A percentile compares a stretch with the other conserved stretches of the same genome.
Conservation (phyloP, 192 early-diverging fungal species). For the Entomortierella chlamydospora region DNA sequence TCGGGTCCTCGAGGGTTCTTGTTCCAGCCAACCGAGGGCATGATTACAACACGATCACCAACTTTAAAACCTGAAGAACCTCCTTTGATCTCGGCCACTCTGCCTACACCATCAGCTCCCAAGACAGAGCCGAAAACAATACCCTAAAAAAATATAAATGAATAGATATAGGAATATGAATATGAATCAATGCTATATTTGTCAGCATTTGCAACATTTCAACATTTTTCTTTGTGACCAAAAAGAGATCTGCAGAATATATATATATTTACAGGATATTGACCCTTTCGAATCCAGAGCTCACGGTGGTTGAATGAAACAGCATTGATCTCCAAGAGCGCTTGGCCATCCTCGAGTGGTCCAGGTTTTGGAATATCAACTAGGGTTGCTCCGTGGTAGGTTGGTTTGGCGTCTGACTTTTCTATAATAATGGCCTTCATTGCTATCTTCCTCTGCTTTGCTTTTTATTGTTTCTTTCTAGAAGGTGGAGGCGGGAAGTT, state of each 20-base stretch:
- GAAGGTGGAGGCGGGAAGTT: too few relatives aligned
- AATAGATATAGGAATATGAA: too few relatives aligned
- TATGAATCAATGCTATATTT: not conserved
- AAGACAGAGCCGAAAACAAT: conserved; percentile 64
- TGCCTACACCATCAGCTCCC: conserved; percentile 70
- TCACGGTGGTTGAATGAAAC: conserved; percentile 50
- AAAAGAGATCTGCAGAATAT: too few relatives aligned
- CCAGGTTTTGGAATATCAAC: conserved; percentile 27
- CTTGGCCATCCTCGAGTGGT: conserved; percentile 13
- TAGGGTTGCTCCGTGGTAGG: conserved; percentile 31
- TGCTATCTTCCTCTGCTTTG: too few relatives aligned
- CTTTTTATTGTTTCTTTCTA: too few relatives aligned
- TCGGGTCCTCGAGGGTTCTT: conserved; percentile 66
- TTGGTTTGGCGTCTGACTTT: conserved; percentile 17
- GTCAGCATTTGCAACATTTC: too few relatives aligned
- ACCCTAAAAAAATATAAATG: conserved; percentile 11
- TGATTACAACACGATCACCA: conserved; percentile 62
- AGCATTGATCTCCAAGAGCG: conserved; percentile 31
- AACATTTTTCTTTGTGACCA: too few relatives aligned
- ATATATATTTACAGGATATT: conserved; percentile 59
- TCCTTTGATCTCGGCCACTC: conserved; percentile 50
- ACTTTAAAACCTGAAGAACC: conserved; percentile 18
- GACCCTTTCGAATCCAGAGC: conserved; percentile 60
- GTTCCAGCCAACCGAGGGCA: conserved; percentile 66
- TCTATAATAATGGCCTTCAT: conserved; percentile 44